These are phyloP conservation scores for Nitzschia sp. DNA, from an alignment of 108 stramenopile species.

Conservation along the genomic window DNA sequence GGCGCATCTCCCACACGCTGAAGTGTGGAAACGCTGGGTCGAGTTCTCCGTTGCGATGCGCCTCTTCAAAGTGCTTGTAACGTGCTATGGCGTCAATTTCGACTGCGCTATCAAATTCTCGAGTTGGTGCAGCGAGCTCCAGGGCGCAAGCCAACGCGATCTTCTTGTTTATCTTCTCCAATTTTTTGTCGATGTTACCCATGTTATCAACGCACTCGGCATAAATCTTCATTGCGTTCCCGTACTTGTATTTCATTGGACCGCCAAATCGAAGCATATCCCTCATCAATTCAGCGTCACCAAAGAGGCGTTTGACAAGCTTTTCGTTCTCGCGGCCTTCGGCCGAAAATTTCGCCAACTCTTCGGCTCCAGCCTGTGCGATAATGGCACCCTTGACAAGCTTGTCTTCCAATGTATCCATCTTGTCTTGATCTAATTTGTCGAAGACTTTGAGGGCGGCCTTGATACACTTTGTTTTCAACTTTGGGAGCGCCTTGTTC, in stretches of 20 bases:
- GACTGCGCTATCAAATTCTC: constrained; percentile 30
- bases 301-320: constrained; percentile 29
- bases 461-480: constrained; percentile 20
- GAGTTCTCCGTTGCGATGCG: constrained; percentile 52
- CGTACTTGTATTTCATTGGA: constrained; percentile 39
- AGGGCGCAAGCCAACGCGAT: constrained; percentile 54
- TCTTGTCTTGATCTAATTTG: constrained; percentile 26
- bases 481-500: constrained; percentile 8
- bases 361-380: constrained; percentile 28
- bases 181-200: constrained; percentile 16
- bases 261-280: constrained; percentile 43
- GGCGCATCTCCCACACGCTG: constrained; percentile 54
- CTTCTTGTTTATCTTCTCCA: constrained; percentile 25
- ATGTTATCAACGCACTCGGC: constrained; percentile 13
- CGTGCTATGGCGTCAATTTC: constrained; percentile 52
- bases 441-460: constrained; percentile 29
- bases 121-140: constrained; percentile 30
- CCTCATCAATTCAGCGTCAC: constrained; percentile 29
- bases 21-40: constrained; percentile 54
- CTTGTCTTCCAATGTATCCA: constrained; percentile 22
- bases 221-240: constrained; percentile 36
- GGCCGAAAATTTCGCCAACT: constrained; percentile 28
- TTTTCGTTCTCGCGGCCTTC: constrained; percentile 26
- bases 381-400: constrained; percentile 39
- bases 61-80: constrained; percentile 58